phyloP scores from a whole-genome alignment of 306 rosid species.

The Vigna reflexopilosa region DNA sequence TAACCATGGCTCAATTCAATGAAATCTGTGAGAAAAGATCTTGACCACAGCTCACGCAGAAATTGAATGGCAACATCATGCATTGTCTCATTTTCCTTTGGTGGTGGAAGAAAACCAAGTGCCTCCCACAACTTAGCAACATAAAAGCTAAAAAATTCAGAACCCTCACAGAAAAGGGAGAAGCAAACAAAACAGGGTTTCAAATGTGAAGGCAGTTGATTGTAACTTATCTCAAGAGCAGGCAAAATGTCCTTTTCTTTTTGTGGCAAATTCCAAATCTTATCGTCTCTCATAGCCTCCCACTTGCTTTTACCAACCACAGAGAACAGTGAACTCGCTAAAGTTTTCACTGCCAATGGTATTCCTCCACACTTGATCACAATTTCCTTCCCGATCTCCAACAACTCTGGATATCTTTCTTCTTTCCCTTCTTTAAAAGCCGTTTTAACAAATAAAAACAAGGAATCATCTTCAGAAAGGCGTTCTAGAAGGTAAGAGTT shows the following conservation, averaged over 20 bases:
- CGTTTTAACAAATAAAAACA: slow-evolving; percentile 37
- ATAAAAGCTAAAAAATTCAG: not conserved
- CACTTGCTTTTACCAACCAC: not conserved
- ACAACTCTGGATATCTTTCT: not conserved
- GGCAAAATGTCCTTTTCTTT: not conserved
- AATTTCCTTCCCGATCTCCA: not conserved
- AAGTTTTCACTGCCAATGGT: not conserved
- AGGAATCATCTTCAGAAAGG: not conserved
- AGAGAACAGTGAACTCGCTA: not conserved
- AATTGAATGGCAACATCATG: not conserved
- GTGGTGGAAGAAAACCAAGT: slow-evolving; percentile 11
- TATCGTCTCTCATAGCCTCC: not conserved
- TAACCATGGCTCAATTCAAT: no score
- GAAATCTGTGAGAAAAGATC: not conserved
- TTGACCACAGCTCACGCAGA: not conserved
- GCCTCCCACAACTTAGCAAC: not conserved
- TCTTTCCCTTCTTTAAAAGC: slow-evolving; percentile 40
- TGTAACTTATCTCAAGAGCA: not conserved
- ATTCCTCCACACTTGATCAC: not conserved
- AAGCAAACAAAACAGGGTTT: not conserved
- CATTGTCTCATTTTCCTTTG: not conserved
- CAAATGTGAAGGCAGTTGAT: not conserved
- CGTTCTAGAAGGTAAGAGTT: not conserved
- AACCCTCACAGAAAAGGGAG: not conserved
- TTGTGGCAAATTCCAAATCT: not conserved